Evolutionary conservation across 2,329 filamentous ascomycete species (phyloP).

Genomic region (Aurifilum marmelostoma): DNA sequence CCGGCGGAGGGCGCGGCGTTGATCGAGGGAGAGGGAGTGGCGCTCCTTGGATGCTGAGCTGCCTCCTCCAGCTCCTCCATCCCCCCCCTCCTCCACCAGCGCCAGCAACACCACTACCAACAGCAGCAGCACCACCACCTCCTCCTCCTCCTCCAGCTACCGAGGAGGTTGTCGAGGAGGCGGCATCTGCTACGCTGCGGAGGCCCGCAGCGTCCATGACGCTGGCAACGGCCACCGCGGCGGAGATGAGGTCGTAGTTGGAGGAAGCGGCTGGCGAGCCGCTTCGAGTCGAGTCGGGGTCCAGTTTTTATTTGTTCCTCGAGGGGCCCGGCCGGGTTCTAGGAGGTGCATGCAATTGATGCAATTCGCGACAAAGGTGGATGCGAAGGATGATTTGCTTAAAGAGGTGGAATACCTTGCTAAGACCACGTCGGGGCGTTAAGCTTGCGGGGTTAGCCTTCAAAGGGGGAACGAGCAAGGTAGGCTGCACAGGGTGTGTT

Average conservation of each 20-base stretch:
- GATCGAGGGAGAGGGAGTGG: slow-evolving; percentile 64
- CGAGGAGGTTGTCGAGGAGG: background rate
- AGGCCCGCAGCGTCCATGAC: slow-evolving; percentile 23
- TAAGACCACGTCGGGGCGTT: slow-evolving; percentile 12
- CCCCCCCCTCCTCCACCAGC: background rate
- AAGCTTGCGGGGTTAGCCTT: slow-evolving; percentile 21
- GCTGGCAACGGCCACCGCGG: slow-evolving; percentile 22
- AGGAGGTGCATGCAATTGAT: slow-evolving; percentile 26
- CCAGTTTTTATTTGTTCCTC: slow-evolving; percentile 25
- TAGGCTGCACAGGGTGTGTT: slow-evolving; percentile 3
- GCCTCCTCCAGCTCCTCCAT: background rate
- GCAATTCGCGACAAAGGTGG: slow-evolving; percentile 26
- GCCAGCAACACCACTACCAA: background rate
- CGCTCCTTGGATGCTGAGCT: slow-evolving; percentile 52
- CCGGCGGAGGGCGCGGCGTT: slow-evolving; percentile 61
- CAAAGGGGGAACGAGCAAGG: slow-evolving; percentile 13
- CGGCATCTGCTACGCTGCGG: slow-evolving; percentile 4
- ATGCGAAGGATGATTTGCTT: slow-evolving; percentile 21
- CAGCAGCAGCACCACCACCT: background rate
- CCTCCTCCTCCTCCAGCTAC: background rate
- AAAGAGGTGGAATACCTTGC: slow-evolving; percentile 25
- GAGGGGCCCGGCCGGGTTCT: slow-evolving; percentile 16
- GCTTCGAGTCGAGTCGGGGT: slow-evolving; percentile 7
- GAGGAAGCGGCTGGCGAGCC: background rate
- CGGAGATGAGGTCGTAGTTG: slow-evolving; percentile 20